Evolutionary conservation across 345 rosid genomes (phyloP).

Genomic region (Eucalyptus pauciflora): DNA sequence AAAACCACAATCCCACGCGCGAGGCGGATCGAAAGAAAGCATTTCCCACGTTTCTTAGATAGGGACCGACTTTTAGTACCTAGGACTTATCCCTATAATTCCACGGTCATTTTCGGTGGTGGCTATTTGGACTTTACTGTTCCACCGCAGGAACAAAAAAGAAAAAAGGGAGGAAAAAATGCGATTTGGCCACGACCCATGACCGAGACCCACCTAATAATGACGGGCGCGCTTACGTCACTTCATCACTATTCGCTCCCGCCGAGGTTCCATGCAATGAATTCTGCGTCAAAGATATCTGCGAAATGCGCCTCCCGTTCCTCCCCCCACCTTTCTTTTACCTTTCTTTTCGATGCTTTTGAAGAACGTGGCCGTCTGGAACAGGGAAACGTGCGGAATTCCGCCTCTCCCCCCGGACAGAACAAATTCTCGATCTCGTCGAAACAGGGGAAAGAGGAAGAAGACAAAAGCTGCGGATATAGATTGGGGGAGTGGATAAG

Average conservation of each 20-base stretch:
- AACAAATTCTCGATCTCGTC: background rate
- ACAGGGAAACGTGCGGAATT: background rate
- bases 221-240: background rate
- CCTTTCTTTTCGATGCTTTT: background rate
- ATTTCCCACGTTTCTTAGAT: background rate
- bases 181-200: background rate
- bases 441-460: background rate
- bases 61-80: background rate
- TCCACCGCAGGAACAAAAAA: background rate
- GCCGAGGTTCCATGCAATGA: background rate
- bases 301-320: background rate
- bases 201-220: background rate
- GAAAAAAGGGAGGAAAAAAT: rapidly evolving
- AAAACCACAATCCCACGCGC: background rate
- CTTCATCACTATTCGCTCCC: background rate
- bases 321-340: background rate
- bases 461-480: background rate
- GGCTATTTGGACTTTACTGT: background rate
- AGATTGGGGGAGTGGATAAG: background rate
- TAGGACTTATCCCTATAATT: background rate
- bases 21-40: background rate
- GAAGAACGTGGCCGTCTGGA: background rate
- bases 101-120: background rate
- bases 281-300: background rate
- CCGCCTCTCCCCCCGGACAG: background rate